A percentile compares a stretch with the other conserved stretches of the same genome.
Conservation (phyloP, 108 stramenopile species). For the Fistulifera pelliculosa region DNA sequence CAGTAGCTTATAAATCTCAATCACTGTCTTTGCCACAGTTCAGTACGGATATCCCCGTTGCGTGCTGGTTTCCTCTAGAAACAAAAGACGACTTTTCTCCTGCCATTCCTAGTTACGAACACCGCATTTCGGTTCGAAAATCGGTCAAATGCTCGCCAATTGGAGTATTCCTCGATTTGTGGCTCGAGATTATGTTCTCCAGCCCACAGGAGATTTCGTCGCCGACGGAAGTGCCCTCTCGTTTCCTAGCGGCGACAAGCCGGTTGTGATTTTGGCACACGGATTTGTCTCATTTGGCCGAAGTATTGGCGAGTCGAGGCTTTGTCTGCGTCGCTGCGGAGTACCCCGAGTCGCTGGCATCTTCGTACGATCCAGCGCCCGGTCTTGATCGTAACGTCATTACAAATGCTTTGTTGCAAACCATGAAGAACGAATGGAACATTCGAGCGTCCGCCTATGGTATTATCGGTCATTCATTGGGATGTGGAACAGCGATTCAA, state of each 20-base stretch:
- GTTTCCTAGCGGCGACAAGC: neutral
- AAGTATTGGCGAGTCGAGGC: slow-evolving; percentile 51
- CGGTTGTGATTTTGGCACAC: slow-evolving; percentile 59
- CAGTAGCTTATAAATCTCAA: slow-evolving; percentile 23
- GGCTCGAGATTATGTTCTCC: slow-evolving; percentile 35
- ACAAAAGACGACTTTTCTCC: neutral
- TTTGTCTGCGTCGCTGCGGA: slow-evolving; percentile 56
- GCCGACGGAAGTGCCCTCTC: slow-evolving; percentile 9
- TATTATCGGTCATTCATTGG: slow-evolving; percentile 67
- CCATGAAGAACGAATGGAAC: slow-evolving; percentile 18
- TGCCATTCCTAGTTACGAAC: slow-evolving; percentile 19
- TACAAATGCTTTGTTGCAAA: slow-evolving; percentile 28
- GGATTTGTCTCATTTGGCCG: slow-evolving; percentile 61
- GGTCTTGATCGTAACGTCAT: slow-evolving; percentile 49
- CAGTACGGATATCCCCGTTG: slow-evolving; percentile 37
- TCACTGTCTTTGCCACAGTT: slow-evolving; percentile 14
- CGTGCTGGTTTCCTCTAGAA: slow-evolving; percentile 38
- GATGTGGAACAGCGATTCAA: slow-evolving; percentile 49
- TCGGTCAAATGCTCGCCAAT: slow-evolving; percentile 52
- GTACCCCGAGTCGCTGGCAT: slow-evolving; percentile 70
- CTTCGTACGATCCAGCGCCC: slow-evolving; percentile 37
- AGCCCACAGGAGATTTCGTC: slow-evolving; percentile 10
- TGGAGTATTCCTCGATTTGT: slow-evolving; percentile 64
- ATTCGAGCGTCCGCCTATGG: slow-evolving; percentile 33
- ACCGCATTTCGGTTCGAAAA: slow-evolving; percentile 63